A percentile compares a stretch with the other conserved stretches of the same genome.
These are phyloP conservation scores for Thalassiosira profunda DNA, from an alignment of 108 stramenopile genomes.

Conservation along the genomic window DNA sequence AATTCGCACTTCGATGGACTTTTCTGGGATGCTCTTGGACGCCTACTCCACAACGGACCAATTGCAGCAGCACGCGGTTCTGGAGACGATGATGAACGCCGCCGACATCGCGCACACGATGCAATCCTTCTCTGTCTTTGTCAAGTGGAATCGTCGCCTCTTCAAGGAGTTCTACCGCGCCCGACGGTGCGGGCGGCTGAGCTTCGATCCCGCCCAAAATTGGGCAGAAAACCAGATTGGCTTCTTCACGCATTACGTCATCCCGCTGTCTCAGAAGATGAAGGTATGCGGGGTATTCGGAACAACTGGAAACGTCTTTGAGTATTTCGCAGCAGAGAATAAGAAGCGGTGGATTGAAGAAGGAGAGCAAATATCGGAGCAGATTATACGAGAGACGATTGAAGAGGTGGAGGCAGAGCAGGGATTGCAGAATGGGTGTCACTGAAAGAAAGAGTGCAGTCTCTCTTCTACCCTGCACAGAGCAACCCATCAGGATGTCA, in stretches of 20 bases:
- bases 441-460: background rate
- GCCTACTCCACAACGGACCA: conserved; percentile 20
- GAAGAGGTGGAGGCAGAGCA: conserved; percentile 20
- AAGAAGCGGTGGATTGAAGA: conserved; percentile 33
- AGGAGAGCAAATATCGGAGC: conserved; percentile 31
- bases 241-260: conserved; percentile 52
- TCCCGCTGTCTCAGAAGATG: conserved; percentile 50
- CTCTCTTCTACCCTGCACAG: too few relatives aligned
- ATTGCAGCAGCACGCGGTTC: conserved; percentile 43
- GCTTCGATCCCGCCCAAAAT: conserved; percentile 42
- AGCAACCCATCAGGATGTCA: too few relatives aligned
- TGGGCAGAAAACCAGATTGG: conserved; percentile 59
- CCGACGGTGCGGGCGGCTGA: conserved; percentile 11
- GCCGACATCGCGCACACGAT: conserved; percentile 63
- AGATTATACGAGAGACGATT: conserved; percentile 34
- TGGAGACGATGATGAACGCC: conserved; percentile 63
- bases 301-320: conserved; percentile 27
- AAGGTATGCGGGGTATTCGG: conserved; percentile 46
- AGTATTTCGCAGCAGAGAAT: conserved; percentile 48
- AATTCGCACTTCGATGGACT: conserved; percentile 37
- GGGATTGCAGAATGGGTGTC: background rate
- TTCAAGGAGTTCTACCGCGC: conserved; percentile 55
- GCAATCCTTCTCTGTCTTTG: conserved; percentile 56
- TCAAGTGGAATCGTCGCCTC: conserved; percentile 60
- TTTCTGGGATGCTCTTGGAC: conserved; percentile 38